Evolutionary conservation across 2,329 filamentous ascomycete species (phyloP).

Genomic region (Fusarium pseudograminearum): DNA sequence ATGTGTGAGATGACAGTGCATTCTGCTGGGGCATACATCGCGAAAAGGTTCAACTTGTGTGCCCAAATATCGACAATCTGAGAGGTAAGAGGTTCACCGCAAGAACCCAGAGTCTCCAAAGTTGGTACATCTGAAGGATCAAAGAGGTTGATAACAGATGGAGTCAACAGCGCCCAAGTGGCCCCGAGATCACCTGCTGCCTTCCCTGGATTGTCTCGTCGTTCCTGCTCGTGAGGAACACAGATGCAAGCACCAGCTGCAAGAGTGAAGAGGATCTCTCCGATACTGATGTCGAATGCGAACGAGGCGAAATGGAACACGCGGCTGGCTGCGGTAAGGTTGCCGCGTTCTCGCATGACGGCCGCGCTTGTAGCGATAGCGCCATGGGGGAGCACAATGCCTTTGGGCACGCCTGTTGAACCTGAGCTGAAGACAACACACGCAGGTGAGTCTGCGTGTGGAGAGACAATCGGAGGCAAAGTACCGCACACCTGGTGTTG

Average conservation of each 20-base stretch:
- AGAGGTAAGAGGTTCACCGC: background rate
- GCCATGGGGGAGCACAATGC: constrained; percentile 1
- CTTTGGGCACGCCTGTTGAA: background rate
- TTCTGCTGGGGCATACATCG: constrained; percentile 6
- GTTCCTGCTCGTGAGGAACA: background rate
- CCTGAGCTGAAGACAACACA: constrained; percentile 9
- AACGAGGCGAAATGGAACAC: constrained; percentile 15
- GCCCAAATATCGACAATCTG: constrained; percentile 11
- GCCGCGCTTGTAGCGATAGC: constrained; percentile 2
- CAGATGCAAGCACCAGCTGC: constrained; percentile 7
- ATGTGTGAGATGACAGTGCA: constrained; percentile 10
- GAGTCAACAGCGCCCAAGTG: constrained; percentile 7
- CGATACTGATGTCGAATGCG: constrained; percentile 11
- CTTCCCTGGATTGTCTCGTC: background rate
- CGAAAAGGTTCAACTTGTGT: background rate
- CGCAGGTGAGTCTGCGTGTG: background rate
- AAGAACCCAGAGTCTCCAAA: background rate
- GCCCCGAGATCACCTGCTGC: background rate
- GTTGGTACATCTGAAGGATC: constrained; percentile 4
- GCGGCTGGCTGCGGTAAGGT: background rate
- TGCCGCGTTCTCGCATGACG: background rate
- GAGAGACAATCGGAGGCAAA: rapidly evolving
- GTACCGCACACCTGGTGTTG: rapidly evolving
- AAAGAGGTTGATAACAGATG: constrained; percentile 6
- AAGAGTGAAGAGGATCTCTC: constrained; percentile 9